Percentiles rank a stretch among this genome's conserved stretches.
Evolutionary conservation across 306 rosid species (phyloP).

Genomic region (Vachellia collinsii): DNA sequence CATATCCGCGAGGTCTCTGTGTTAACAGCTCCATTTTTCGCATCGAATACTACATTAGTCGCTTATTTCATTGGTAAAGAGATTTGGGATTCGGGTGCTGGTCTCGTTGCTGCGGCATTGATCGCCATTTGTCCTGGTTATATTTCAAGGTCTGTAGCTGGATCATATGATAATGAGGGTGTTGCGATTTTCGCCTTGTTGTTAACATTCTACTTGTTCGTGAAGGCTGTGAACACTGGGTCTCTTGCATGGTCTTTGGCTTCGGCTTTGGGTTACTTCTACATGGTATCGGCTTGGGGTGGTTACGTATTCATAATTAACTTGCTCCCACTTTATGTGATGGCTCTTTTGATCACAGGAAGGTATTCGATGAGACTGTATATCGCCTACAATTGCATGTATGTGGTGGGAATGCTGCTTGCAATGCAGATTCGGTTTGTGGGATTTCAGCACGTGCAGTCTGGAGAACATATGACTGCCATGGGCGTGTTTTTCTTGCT

Average conservation of each 20-base stretch:
- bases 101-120: constrained; percentile 87
- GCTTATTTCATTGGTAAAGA: constrained; percentile 94
- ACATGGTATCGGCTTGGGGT: constrained; percentile 99
- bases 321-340: constrained; percentile 81
- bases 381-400: constrained; percentile 89
- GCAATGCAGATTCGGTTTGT: constrained; percentile 99
- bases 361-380: constrained; percentile 89
- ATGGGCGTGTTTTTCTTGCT: constrained; percentile 98
- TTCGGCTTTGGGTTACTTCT: constrained; percentile 92
- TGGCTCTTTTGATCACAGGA: constrained; percentile 83
- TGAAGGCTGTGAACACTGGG: constrained; percentile 93
- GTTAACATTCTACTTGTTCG: constrained; percentile 85
- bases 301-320: constrained; percentile 91
- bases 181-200: constrained; percentile 51
- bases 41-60: constrained; percentile 86
- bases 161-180: constrained; percentile 26
- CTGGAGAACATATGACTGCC: constrained; percentile 99
- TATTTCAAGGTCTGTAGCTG: constrained; percentile 84
- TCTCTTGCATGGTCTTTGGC: constrained; percentile 88
- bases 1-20: constrained; percentile 99
- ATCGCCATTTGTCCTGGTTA: constrained; percentile 98
- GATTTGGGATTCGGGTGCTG: constrained; percentile 96
- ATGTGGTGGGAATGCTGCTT: constrained; percentile 90
- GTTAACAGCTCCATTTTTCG: constrained; percentile 90
- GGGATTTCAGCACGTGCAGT: constrained; percentile 98